Evolutionary conservation across 2,329 filamentous ascomycete genomes (phyloP).

Genomic region (Myrmaecium sp.): DNA sequence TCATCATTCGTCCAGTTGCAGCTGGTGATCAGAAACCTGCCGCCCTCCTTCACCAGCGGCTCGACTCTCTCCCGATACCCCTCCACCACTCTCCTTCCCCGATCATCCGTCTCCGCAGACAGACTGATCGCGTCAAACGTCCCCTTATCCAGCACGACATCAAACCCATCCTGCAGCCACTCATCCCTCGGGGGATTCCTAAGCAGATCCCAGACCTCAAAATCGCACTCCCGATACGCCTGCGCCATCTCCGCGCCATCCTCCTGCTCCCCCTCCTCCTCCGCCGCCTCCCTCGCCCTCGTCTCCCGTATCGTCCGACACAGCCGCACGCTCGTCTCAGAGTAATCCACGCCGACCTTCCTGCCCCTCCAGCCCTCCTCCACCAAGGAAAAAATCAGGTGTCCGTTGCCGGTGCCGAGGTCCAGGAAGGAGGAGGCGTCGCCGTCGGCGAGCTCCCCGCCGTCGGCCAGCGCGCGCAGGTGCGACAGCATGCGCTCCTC

Average conservation of each 20-base stretch:
- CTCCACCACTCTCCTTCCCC: slow-evolving; percentile 50
- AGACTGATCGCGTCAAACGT: slow-evolving; percentile 92
- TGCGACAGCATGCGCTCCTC: slow-evolving; percentile 63
- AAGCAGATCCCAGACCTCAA: slow-evolving; percentile 37
- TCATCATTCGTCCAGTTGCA: slow-evolving; percentile 97
- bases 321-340: slow-evolving; percentile 53
- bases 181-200: slow-evolving; percentile 30
- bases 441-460: slow-evolving; percentile 9
- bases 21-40: slow-evolving; percentile 72
- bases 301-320: slow-evolving; percentile 43
- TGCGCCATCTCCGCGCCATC: no score
- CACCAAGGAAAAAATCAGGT: slow-evolving; percentile 67
- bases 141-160: slow-evolving; percentile 92
- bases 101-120: slow-evolving; percentile 34
- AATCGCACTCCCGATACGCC: no score
- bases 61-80: slow-evolving; percentile 55
- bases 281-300: slow-evolving; percentile 10
- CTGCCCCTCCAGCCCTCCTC: slow-evolving; percentile 49
- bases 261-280: slow-evolving; percentile 17
- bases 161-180: slow-evolving; percentile 49
- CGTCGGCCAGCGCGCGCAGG: slow-evolving; percentile 33
- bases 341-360: slow-evolving; percentile 84
- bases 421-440: slow-evolving; percentile 49
- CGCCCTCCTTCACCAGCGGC: slow-evolving; percentile 50
- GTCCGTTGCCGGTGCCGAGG: slow-evolving; percentile 86